Evolutionary conservation across 345 rosid species (phyloP).

Genomic region (Eucalyptus regnans): DNA sequence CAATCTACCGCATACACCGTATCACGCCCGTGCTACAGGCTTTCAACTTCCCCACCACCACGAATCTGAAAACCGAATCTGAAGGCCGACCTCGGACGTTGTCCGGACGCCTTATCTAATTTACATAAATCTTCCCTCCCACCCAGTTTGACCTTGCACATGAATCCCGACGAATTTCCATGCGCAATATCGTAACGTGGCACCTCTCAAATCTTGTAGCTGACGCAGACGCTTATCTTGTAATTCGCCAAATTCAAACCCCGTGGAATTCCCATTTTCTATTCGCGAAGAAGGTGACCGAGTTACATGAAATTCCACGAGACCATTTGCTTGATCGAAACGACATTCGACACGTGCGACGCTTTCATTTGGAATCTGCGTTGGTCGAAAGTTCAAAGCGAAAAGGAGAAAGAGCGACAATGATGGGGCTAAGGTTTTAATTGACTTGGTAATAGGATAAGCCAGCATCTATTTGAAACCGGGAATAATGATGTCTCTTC

Average conservation of each 20-base stretch:
- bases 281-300: neutral
- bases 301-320: neutral
- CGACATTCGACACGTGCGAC: neutral
- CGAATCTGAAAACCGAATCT: neutral
- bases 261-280: neutral
- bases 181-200: neutral
- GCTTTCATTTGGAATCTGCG: neutral
- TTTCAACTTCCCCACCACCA: neutral
- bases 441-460: neutral
- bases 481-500: neutral
- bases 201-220: neutral
- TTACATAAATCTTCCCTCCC: neutral
- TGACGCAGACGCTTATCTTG: neutral
- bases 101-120: neutral
- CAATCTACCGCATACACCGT: neutral
- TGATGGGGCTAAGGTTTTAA: neutral
- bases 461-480: neutral
- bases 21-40: neutral
- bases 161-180: neutral
- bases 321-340: neutral
- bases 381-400: neutral
- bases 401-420: neutral
- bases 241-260: neutral
- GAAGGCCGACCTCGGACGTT: neutral
- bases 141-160: neutral